Evolutionary conservation across 164 flowering plant species (phyloP), one percentile per base, ranked within the genome.

Genomic region (Annona squamosa): DNA sequence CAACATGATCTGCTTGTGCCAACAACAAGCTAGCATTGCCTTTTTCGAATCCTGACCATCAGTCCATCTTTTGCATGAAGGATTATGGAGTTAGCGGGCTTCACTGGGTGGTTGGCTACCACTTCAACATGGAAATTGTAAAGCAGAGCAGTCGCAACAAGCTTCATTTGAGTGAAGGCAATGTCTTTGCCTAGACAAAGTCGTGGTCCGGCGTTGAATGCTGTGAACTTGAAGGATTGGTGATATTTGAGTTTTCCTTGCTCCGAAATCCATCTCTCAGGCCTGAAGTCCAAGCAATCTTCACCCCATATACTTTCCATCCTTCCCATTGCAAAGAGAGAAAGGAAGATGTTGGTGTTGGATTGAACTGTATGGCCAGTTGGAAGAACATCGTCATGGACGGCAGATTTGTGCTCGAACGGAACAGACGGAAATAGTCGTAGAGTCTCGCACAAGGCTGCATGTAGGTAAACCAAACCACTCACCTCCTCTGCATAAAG

Each of bases 321-420:
- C 37, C 37, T 26, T 26, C 37, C 37, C 37, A 26, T 26, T 26
- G 37, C 37, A 26, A 83, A 84, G 3, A 73, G 62, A 1, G 82
- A 76, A 3, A 81, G 10, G 2, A 81, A 48, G 13, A 82, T 18
- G 72, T 65, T 79, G 63, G 45, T 74, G 42, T 82, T 75, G 3
- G 75, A 73, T n/a, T 65, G 43, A 0, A 81, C 62, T 2, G 37
- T 44, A 4, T 78, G 68, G 5, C 84, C 84, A 26, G 80, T 76
- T 0, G 37, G 37, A 26, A 26, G 37, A 26, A 26, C 37, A 26
- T 26, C 37, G 37, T 26, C 37, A 26, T 26, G 86, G 86, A 0
- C 81, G 76, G 3, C 2, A 79, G 80, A 74, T 78, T 74, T 3
- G 86, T 78, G 3, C 85, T 82, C 44, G 57, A 84, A 1, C 80